phyloP scores from a whole-genome alignment of 345 rosid species.

The Arabidopsis suecica region DNA sequence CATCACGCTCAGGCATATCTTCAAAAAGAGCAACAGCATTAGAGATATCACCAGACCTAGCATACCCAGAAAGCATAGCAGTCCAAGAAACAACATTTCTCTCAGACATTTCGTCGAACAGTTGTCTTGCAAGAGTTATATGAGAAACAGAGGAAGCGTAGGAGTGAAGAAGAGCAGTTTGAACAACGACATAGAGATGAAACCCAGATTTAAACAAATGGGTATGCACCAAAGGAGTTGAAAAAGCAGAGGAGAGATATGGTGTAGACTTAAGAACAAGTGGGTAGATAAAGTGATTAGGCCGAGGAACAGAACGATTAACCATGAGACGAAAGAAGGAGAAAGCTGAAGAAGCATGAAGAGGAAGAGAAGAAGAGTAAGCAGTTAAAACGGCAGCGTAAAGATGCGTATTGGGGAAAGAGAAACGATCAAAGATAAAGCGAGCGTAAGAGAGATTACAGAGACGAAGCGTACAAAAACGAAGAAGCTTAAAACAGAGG shows the following conservation, averaged over 20 bases:
- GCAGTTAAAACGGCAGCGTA: slow-evolving; percentile 80
- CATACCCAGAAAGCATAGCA: slow-evolving; percentile 75
- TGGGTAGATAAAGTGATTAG: slow-evolving; percentile 78
- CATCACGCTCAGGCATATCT: slow-evolving; percentile 81
- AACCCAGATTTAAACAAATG: slow-evolving; percentile 66
- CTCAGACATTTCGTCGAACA: slow-evolving; percentile 85
- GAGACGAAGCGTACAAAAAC: slow-evolving; percentile 68
- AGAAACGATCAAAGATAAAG: slow-evolving; percentile 58
- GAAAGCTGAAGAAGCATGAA: slow-evolving; percentile 52
- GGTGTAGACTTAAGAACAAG: slow-evolving; percentile 66
- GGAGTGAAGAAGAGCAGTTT: slow-evolving; percentile 74
- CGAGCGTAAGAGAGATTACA: slow-evolving; percentile 66
- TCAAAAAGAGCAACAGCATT: slow-evolving; percentile 65
- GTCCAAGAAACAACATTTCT: slow-evolving; percentile 82
- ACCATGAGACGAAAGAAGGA: slow-evolving; percentile 64
- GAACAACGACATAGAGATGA: slow-evolving; percentile 63
- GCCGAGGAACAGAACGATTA: slow-evolving; percentile 53
- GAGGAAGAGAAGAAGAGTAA: slow-evolving; percentile 59
- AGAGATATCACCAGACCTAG: slow-evolving; percentile 60
- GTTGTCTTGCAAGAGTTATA: slow-evolving; percentile 51
- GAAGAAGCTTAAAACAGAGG: slow-evolving; percentile 77
- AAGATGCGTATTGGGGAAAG: slow-evolving; percentile 62
- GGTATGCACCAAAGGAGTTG: slow-evolving; percentile 61
- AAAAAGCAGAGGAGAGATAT: slow-evolving; percentile 44
- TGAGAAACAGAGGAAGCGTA: slow-evolving; percentile 60